Evolutionary conservation across 176 grass and related monocot genomes (phyloP).

Genomic region (Phoenix roebelenii): DNA sequence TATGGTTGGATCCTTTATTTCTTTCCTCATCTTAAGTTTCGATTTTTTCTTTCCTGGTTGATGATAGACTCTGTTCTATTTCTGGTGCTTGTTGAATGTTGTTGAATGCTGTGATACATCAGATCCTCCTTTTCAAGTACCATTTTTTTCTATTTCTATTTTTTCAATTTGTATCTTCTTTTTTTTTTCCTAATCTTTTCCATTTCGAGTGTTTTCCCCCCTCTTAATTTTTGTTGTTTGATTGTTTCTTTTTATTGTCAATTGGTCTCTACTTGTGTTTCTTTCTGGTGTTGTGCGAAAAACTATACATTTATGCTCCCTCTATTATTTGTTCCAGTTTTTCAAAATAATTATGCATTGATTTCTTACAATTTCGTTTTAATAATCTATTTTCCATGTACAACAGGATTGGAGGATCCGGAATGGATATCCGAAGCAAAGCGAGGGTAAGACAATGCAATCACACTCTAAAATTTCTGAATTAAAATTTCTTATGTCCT

Average conservation of each 20-base stretch:
- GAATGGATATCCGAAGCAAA: constrained; percentile 93
- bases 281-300: not conserved
- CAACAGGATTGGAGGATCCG: constrained; percentile 70
- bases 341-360: not conserved
- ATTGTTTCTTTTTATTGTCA: not conserved
- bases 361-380: not conserved
- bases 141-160: too few relatives aligned
- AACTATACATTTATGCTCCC: not conserved
- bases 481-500: too few relatives aligned
- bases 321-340: not conserved
- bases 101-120: too few relatives aligned
- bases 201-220: not conserved
- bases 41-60: too few relatives aligned
- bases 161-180: not conserved
- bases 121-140: too few relatives aligned
- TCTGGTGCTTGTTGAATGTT: too few relatives aligned
- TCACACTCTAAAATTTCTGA: too few relatives aligned
- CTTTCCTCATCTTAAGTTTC: constrained; percentile 3
- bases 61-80: too few relatives aligned
- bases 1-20: constrained; percentile 6
- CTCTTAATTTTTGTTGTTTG: not conserved
- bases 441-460: constrained; percentile 36
- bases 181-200: not conserved
- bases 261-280: constrained; percentile 2
- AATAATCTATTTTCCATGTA: constrained; percentile 6